Conservation (phyloP, 1,139 yeast genomes). For the Geotrichum fermentans region DNA sequence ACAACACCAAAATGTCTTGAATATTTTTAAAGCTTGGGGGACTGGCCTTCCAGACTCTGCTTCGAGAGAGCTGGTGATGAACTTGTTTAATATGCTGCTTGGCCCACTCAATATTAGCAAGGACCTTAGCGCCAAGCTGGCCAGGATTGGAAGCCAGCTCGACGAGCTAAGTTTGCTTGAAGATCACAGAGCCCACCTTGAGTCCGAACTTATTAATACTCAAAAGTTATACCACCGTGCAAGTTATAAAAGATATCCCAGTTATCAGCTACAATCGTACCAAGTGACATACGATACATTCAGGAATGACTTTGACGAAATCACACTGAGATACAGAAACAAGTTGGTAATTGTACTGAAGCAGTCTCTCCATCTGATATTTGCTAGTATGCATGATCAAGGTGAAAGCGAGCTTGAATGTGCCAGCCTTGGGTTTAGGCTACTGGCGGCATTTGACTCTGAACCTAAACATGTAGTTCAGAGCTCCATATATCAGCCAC, state of each 20-base stretch:
- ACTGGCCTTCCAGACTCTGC: slow-evolving; percentile 19
- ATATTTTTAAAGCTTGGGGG: slow-evolving; percentile 17
- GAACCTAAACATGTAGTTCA: slow-evolving; percentile 19
- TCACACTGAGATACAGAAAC: slow-evolving; percentile 18
- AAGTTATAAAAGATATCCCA: slow-evolving; percentile 19
- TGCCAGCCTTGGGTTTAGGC: slow-evolving; percentile 15
- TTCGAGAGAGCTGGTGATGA: slow-evolving; percentile 17
- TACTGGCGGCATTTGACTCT: slow-evolving; percentile 18
- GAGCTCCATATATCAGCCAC: slow-evolving; percentile 14
- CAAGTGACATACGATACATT: slow-evolving; percentile 17
- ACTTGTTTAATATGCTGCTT: slow-evolving; percentile 14
- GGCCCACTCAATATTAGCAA: slow-evolving; percentile 16
- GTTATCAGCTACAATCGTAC: slow-evolving; percentile 18
- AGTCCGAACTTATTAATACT: slow-evolving; percentile 18
- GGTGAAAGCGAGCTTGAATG: slow-evolving; percentile 17
- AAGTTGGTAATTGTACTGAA: slow-evolving; percentile 17
- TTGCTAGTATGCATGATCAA: slow-evolving; percentile 18
- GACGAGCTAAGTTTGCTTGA: slow-evolving; percentile 17
- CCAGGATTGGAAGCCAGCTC: slow-evolving; percentile 14
- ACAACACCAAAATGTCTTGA: slow-evolving; percentile 14
- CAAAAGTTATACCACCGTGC: slow-evolving; percentile 20
- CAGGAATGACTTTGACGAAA: slow-evolving; percentile 19
- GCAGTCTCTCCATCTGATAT: slow-evolving; percentile 17
- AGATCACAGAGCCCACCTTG: slow-evolving; percentile 15
- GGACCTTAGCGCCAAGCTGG: slow-evolving; percentile 14